These are phyloP conservation scores for Apiospora hydei DNA, from an alignment of 2,329 filamentous ascomycete species.

Conservation along the genomic window DNA sequence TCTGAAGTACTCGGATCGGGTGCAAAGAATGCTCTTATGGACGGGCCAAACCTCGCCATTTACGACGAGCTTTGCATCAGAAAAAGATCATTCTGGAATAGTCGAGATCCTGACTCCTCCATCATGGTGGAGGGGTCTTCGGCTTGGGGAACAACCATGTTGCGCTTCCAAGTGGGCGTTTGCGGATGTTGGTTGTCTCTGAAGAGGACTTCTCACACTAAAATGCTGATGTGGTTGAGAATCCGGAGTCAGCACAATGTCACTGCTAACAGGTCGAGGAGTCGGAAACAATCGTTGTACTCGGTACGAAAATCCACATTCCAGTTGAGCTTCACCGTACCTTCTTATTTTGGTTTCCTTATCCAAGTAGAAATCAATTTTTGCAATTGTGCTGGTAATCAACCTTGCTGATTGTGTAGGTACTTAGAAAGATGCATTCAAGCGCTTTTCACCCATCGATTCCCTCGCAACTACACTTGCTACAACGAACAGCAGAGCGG, in stretches of 20 bases:
- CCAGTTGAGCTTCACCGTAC: not conserved
- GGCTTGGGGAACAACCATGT: not conserved
- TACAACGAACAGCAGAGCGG: too few species aligned
- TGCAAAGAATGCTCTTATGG: slow-evolving; percentile 27
- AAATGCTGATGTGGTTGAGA: not conserved
- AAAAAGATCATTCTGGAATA: not conserved
- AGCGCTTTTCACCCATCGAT: too few species aligned
- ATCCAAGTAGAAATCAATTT: too few species aligned
- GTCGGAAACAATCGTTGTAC: not conserved
- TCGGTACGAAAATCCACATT: not conserved
- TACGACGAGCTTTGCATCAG: slow-evolving; percentile 29
- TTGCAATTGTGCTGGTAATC: too few species aligned
- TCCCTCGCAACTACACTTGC: too few species aligned
- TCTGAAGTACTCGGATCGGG: slow-evolving; percentile 27
- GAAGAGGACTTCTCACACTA: not conserved
- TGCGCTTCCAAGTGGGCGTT: not conserved
- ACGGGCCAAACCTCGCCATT: slow-evolving; percentile 26
- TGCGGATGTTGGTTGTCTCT: too few species aligned
- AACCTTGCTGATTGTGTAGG: too few species aligned
- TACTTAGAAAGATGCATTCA: too few species aligned
- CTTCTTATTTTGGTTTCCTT: not conserved
- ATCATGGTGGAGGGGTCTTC: not conserved
- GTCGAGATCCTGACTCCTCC: not conserved
- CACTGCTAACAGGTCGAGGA: too few species aligned
- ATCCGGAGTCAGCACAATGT: not conserved